Base-by-base conservation (phyloP, 192 early-diverging fungal species). In the Glomus cerebriforme region DNA sequence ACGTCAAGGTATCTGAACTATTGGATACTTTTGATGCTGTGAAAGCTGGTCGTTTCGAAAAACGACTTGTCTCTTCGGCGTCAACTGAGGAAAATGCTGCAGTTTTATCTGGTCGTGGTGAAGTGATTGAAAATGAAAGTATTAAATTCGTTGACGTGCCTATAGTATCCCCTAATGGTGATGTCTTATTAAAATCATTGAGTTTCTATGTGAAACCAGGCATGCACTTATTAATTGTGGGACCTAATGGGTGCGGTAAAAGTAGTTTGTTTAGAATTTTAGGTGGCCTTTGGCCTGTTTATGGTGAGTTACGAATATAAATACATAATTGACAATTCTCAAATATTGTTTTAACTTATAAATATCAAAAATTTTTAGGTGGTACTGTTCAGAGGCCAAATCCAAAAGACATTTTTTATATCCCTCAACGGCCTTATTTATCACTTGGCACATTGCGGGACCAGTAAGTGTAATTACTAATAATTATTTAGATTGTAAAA, bases 381-480 rank as follows among this genome's bases (percentile, higher is more conserved):
- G 91, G 93, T 75, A 91, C 90, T 7, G 82, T 94, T 80, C 88
- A 90, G 64, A 92, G 89, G 73, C 94, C 93, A 13, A 87, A 90
- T 81, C 89, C 90, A 82, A 91, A 91, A 79, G 92, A 95, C 83
- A 96, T 99, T 77, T 97, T 99, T 74, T 99, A 99, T 85, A 96
- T 99, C 75, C 97, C 98, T 32, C 98, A 99, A 83, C 91, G 96
- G 45, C 98, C 98, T n/a, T 99, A 99, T 79, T 86, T 99, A 35
- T 92, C 95, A 47, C 82, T 96, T 34, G 96, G 98, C 59, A 97
- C 95, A 1, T 85, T 99, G 65, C 93, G 98, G 47, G 97, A 98
- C 85, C 96, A 98, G 88, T 86, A 84, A 86, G 85, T 81, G 29
- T 32, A 31, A 34, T 31, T 37, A 8, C 4, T 59, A 35, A 37